Conservation (phyloP, 495 filamentous ascomycete species). For the Penicillium taxi region DNA sequence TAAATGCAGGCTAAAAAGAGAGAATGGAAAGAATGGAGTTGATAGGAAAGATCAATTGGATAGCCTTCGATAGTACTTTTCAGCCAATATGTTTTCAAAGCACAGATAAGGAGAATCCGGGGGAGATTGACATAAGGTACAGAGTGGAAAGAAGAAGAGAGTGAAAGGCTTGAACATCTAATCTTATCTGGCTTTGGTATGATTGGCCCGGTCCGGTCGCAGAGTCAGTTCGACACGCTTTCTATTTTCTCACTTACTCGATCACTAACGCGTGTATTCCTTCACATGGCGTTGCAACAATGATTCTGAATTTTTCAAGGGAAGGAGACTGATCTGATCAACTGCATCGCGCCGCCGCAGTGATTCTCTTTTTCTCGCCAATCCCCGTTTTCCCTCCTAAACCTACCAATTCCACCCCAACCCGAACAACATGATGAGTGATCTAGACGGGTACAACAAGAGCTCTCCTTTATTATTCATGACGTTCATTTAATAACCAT, state of each 20-base stretch:
- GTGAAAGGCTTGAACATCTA: constrained; percentile 30
- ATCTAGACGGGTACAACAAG: constrained; percentile 64
- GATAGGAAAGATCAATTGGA: constrained; percentile 11
- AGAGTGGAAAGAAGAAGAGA: constrained; percentile 6
- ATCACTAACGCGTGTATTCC: constrained; percentile 2
- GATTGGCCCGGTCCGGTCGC: constrained; percentile 24
- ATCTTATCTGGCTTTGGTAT: constrained; percentile 34
- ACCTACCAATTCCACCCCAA: constrained; percentile 3
- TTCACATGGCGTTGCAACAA: constrained; percentile 16
- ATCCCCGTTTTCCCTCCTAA: constrained; percentile 1
- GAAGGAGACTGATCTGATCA: constrained; percentile 11
- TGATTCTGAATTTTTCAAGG: constrained; percentile 12
- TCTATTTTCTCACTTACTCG: not conserved
- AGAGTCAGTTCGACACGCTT: constrained; percentile 7
- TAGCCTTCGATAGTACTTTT: not conserved
- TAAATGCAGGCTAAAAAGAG: not conserved
- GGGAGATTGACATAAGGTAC: constrained; percentile 29
- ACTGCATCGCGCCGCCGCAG: constrained; percentile 5
- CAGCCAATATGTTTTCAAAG: not conserved
- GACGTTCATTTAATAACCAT: constrained; percentile 4
- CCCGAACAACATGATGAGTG: constrained; percentile 58
- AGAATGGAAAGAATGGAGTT: not conserved
- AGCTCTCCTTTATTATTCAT: not conserved
- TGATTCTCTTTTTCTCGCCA: constrained; percentile 1
- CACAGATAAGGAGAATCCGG: constrained; percentile 22